A percentile compares a stretch with the other conserved stretches of the same genome.
phyloP scores from a whole-genome alignment of 495 filamentous ascomycete genomes.

The Penicillium fimorum region DNA sequence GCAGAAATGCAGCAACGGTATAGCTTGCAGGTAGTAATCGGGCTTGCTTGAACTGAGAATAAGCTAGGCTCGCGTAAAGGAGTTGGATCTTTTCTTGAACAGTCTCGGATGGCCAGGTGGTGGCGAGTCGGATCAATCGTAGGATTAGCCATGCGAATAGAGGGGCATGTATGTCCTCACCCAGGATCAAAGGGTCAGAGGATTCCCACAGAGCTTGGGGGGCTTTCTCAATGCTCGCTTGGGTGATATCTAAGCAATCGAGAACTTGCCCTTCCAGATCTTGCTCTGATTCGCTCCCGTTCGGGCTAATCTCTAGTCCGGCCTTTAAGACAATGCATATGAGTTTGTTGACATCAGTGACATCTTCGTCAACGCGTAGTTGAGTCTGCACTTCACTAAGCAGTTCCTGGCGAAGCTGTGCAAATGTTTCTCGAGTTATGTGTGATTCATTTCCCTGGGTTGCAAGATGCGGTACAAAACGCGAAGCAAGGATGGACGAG shows the following conservation, averaged over 20 bases:
- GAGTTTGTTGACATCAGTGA: constrained; percentile 75
- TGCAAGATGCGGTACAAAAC: constrained; percentile 52
- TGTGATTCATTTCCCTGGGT: constrained; percentile 43
- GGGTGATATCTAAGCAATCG: constrained; percentile 71
- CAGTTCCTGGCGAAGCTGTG: constrained; percentile 64
- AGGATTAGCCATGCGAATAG: constrained; percentile 73
- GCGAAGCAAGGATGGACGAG: constrained; percentile 67
- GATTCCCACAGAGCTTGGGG: constrained; percentile 64
- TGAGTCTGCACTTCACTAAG: constrained; percentile 46
- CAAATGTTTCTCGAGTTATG: constrained; percentile 55
- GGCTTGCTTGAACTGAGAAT: constrained; percentile 35
- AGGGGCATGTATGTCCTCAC: constrained; percentile 56
- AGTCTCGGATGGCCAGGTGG: constrained; percentile 24
- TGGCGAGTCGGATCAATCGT: constrained; percentile 36
- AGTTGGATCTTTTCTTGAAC: constrained; percentile 31
- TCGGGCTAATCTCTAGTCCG: constrained; percentile 63
- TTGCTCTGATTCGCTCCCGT: constrained; percentile 54
- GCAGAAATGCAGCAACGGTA: constrained; percentile 34
- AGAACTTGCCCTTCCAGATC: constrained; percentile 55
- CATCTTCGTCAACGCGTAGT: constrained; percentile 56
- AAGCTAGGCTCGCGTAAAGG: constrained; percentile 36
- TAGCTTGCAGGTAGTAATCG: constrained; percentile 30
- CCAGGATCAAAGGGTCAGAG: constrained; percentile 38
- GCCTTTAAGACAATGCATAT: constrained; percentile 81
- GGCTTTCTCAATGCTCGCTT: constrained; percentile 67